Conservation (phyloP, 148 eudicot genomes). For the Silene latifolia region DNA sequence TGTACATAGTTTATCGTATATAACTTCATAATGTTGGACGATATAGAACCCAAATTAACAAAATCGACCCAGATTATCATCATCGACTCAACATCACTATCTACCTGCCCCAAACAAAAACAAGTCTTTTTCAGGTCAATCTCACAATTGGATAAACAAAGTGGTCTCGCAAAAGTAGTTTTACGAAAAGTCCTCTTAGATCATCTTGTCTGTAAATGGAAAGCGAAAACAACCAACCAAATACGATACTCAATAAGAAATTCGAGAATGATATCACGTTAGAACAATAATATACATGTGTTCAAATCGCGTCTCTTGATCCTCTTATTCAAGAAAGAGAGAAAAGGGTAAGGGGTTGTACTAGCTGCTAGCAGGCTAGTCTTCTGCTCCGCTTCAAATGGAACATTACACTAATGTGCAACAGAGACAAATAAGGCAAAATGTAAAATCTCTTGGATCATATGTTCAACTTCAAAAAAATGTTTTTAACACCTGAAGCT, state of each 20-base stretch:
- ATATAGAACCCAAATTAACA: too few relatives aligned
- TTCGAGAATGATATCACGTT: neutral
- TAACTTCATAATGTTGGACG: too few relatives aligned
- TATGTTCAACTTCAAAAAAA: slow-evolving; percentile 28
- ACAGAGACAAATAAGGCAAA: slow-evolving; percentile 15
- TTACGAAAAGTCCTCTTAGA: too few relatives aligned
- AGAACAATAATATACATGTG: slow-evolving; percentile 28
- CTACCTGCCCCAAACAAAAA: too few relatives aligned
- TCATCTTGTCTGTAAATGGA: neutral
- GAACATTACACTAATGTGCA: slow-evolving; percentile 27
- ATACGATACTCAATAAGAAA: neutral
- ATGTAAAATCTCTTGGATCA: slow-evolving; percentile 23
- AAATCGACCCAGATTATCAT: too few relatives aligned
- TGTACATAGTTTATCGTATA: too few relatives aligned
- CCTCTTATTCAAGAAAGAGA: slow-evolving; percentile 41
- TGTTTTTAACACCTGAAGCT: slow-evolving; percentile 27
- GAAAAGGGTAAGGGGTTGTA: slow-evolving; percentile 13
- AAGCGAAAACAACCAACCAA: neutral
- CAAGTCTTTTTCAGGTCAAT: too few relatives aligned
- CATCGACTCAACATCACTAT: too few relatives aligned
- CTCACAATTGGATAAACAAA: too few relatives aligned
- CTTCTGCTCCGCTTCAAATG: slow-evolving; percentile 28
- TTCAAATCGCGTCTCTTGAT: slow-evolving; percentile 29
- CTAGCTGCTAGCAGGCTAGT: slow-evolving; percentile 11
- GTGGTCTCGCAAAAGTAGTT: too few relatives aligned